Percentiles rank a stretch among this genome's conserved stretches.
Evolutionary conservation across 371 early-diverging fungal genomes (phyloP).

Genomic region (Circinella minor): DNA sequence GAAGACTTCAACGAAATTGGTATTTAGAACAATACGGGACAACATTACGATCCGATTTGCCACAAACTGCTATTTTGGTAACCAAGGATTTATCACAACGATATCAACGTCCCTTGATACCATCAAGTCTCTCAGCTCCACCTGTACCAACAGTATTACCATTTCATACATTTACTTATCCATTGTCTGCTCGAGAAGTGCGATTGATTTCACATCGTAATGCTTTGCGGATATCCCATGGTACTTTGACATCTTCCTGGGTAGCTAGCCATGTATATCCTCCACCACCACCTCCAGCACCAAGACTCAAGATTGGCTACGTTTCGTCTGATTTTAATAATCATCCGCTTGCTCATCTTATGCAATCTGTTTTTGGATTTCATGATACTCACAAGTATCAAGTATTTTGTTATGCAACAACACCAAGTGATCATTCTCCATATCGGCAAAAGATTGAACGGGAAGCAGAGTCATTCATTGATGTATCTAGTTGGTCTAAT

Average conservation of each 20-base stretch:
- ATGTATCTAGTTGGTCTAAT: constrained; percentile 77
- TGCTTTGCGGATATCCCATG: constrained; percentile 78
- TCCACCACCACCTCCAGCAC: constrained; percentile 75
- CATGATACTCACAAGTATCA: constrained; percentile 75
- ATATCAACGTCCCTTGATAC: constrained; percentile 68
- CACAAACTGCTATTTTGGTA: constrained; percentile 17
- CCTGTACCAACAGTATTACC: constrained; percentile 89
- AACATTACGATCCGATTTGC: constrained; percentile 8
- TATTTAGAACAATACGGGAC: constrained; percentile 56
- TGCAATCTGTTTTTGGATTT: constrained; percentile 94
- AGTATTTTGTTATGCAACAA: constrained; percentile 85
- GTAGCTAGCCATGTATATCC: constrained; percentile 74
- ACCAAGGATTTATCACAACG: constrained; percentile 39
- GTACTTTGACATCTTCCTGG: constrained; percentile 70
- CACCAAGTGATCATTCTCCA: constrained; percentile 76
- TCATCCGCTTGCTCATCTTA: constrained; percentile 90
- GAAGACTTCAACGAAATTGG: constrained; percentile 71
- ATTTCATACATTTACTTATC: constrained; percentile 94
- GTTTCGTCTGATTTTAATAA: constrained; percentile 93
- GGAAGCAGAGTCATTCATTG: constrained; percentile 78
- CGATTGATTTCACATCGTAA: constrained; percentile 89
- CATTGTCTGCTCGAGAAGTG: constrained; percentile 80
- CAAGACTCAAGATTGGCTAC: constrained; percentile 80
- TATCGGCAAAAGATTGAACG: constrained; percentile 85
- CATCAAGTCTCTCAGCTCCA: constrained; percentile 60